Evolutionary conservation across 2,329 filamentous ascomycete genomes (phyloP), one percentile per base, ranked within the genome.

Genomic region (Apiospora rasikravindrae): DNA sequence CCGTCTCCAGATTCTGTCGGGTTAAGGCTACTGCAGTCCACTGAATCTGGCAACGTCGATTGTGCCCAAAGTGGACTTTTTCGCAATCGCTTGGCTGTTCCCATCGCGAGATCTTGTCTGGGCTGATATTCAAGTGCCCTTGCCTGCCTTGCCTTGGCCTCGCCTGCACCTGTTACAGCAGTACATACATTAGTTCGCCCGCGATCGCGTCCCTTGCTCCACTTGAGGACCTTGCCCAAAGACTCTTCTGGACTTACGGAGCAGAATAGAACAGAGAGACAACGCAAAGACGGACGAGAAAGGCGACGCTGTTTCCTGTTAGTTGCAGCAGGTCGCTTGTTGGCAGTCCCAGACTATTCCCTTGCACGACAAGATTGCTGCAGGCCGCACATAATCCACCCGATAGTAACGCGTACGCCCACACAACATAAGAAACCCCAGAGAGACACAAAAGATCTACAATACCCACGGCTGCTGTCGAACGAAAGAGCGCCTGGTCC

Each of bases 91-190:
- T 64, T 64, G 33, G 57, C 33, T 64, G 57, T 64, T 64, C 53
- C 57, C 57, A 69, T 69, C 67, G 67, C 47, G 67, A 69, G 67
- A 69, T 69, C 67, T 69, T 44, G 44, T 69, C 67, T 49, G 67
- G 44, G 44, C 67, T 69, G 67, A n/a, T n/a, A n/a, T 37, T 69
- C 67, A 33, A 33, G 67, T 22, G 29, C 29, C 29, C 47, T n/a
- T 42, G 8, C n/a, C n/a, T n/a, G 40, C 40, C 53, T 61, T 61
- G 29, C 53, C 53, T 42, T 42, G 40, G 40, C 40, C 29, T 61
- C 37, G 29, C 53, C 53, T 61, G 53, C 53, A 61, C 53, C n/a
- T 40, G 33, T 26, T 16, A n/a, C 33, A 42, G 16, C 53, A 61
- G 57, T n/a, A 64, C 57, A 64, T 64, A 64, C 57, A 64, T 64